Evolutionary conservation across 2,329 filamentous ascomycete species (phyloP).

Genomic region (Alternaria arbusti): DNA sequence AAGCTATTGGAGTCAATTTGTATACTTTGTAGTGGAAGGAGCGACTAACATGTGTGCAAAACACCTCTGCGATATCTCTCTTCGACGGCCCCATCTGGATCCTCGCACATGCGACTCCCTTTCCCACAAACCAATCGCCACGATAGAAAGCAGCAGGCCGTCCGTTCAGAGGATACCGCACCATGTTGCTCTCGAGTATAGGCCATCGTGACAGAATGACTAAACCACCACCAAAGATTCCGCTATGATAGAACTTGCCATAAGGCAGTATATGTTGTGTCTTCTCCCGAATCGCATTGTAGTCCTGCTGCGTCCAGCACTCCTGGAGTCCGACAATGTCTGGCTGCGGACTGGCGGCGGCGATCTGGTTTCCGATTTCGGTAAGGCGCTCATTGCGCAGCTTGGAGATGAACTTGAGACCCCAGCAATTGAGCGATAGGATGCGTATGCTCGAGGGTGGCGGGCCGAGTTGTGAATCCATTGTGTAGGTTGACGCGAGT

Average conservation of each 20-base stretch:
- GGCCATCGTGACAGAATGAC: constrained; percentile 92
- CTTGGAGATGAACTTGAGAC: constrained; percentile 83
- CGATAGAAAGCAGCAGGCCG: constrained; percentile 91
- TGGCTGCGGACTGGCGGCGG: constrained; percentile 69
- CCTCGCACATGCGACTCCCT: constrained; percentile 84
- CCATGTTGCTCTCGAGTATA: constrained; percentile 87
- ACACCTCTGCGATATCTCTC: constrained; percentile 81
- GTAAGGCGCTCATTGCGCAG: constrained; percentile 77
- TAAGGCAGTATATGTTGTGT: constrained; percentile 80
- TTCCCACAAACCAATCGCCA: constrained; percentile 96
- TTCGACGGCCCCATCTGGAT: constrained; percentile 71
- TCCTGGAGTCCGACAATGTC: constrained; percentile 94
- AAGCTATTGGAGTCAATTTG: constrained; percentile 57
- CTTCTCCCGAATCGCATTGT: constrained; percentile 74
- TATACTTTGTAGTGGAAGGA: not conserved
- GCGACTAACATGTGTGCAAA: constrained; percentile 77
- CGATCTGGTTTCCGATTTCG: constrained; percentile 84
- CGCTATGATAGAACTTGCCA: constrained; percentile 91
- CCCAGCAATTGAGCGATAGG: constrained; percentile 96
- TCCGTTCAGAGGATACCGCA: constrained; percentile 87
- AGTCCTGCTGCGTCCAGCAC: constrained; percentile 89
- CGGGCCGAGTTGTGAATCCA: constrained; percentile 23
- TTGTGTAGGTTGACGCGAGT: constrained; percentile 12
- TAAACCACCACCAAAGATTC: constrained; percentile 86
- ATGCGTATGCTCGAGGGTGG: constrained; percentile 69